Percentiles rank a stretch among this genome's conserved stretches.
phyloP scores from a whole-genome alignment of 192 early-diverging fungal genomes.

The Haplosporangium gracile region DNA sequence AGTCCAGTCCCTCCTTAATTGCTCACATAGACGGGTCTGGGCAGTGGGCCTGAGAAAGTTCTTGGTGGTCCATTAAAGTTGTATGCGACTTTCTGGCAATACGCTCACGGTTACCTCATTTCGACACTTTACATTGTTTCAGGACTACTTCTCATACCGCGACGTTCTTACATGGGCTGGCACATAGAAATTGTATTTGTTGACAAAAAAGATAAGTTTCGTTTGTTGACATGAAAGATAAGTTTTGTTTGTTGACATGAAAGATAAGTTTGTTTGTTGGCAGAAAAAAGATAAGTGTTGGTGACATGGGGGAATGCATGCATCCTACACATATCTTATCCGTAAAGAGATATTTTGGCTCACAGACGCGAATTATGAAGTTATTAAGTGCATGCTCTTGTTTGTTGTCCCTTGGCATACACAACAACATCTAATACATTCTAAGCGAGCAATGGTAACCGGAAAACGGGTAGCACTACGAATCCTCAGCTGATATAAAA shows the following conservation, averaged over 20 bases:
- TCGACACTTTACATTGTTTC: neutral
- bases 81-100: neutral
- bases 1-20: neutral
- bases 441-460: neutral
- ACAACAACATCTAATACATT: neutral
- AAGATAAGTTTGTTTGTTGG: neutral
- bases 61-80: conserved; percentile 9
- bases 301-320: conserved; percentile 9
- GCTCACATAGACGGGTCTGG: conserved; percentile 16
- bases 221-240: conserved; percentile 2
- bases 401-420: neutral
- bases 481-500: neutral
- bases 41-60: conserved; percentile 6
- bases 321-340: conserved; percentile 14
- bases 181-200: neutral
- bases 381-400: conserved; percentile 9
- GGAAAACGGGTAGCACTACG: neutral
- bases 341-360: conserved; percentile 9
- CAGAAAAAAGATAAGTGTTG: conserved; percentile 8
- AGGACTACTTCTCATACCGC: neutral
- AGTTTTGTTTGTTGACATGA: conserved; percentile 2
- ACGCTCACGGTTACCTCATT: neutral
- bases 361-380: conserved; percentile 10
- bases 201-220: conserved; percentile 12
- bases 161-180: neutral